A percentile compares a stretch with the other conserved stretches of the same genome.
phyloP scores from a whole-genome alignment of 768 basidiomycete species.

The Cyclocybe aegerita region DNA sequence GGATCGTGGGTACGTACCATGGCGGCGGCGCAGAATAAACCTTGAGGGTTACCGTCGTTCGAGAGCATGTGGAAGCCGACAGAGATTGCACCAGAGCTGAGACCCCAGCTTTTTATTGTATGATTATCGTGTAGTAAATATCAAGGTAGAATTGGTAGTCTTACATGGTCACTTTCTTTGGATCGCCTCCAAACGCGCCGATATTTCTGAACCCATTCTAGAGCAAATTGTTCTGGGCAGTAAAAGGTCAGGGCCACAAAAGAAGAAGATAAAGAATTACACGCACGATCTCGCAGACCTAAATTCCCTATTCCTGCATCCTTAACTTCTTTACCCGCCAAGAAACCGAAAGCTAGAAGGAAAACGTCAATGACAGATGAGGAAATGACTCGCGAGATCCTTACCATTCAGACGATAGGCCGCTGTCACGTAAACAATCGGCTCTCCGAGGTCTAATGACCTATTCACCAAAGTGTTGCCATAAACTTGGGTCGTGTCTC shows the following conservation, averaged over 20 bases:
- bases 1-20: constrained; percentile 24
- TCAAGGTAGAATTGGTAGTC: constrained; percentile 8
- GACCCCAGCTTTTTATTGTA: constrained; percentile 32
- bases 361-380: too few relatives aligned
- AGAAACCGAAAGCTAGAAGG: constrained; percentile 35
- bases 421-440: too few relatives aligned
- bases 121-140: background rate
- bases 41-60: constrained; percentile 24
- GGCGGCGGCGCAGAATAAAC: constrained; percentile 32
- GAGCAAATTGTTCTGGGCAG: constrained; percentile 38
- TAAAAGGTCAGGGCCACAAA: background rate
- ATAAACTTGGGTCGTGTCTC: too few relatives aligned
- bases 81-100: constrained; percentile 43
- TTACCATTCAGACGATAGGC: too few relatives aligned
- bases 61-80: constrained; percentile 33
- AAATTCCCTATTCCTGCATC: constrained; percentile 42
- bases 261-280: background rate
- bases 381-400: too few relatives aligned
- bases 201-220: constrained; percentile 58
- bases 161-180: constrained; percentile 41
- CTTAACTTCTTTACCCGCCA: constrained; percentile 36
- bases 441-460: too few relatives aligned
- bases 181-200: constrained; percentile 52
- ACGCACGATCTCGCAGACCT: constrained; percentile 51
- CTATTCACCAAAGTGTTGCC: too few relatives aligned